Conservation (phyloP, 2,329 filamentous ascomycete species). For the Apiospora kogelbergensis region DNA sequence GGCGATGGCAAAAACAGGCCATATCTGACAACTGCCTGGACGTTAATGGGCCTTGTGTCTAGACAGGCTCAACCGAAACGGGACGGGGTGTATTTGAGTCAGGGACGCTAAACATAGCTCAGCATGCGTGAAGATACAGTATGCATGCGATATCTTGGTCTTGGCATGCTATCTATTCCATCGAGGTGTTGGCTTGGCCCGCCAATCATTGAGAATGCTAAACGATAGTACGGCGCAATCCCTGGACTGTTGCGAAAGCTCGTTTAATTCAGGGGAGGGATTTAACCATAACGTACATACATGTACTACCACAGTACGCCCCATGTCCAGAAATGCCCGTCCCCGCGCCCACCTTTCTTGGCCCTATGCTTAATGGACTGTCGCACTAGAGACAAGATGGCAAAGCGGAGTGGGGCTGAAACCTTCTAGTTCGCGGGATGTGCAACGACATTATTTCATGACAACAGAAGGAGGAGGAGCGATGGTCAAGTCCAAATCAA, state of each 20-base stretch:
- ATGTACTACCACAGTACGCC: no score
- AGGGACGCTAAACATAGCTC: not conserved
- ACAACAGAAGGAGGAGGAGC: not conserved
- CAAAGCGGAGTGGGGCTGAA: not conserved
- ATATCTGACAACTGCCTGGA: no score
- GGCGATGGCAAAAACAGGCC: no score
- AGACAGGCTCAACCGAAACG: not conserved
- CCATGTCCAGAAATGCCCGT: not conserved
- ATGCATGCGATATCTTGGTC: not conserved
- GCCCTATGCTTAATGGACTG: not conserved
- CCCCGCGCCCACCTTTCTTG: not conserved
- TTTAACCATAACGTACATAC: not conserved
- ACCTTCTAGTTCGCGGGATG: not conserved
- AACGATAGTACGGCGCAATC: no score
- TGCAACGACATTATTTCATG: not conserved
- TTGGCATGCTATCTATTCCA: not conserved
- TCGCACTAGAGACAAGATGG: not conserved
- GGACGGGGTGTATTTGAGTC: not conserved
- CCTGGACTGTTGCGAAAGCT: no score
- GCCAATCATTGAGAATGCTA: no score
- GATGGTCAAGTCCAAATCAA: not conserved
- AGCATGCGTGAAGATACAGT: not conserved
- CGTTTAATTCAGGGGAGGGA: no score
- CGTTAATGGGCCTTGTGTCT: no score
- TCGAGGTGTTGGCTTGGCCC: no score